Evolutionary conservation across 495 filamentous ascomycete species (phyloP).

Genomic region (Xylaria intraflava): DNA sequence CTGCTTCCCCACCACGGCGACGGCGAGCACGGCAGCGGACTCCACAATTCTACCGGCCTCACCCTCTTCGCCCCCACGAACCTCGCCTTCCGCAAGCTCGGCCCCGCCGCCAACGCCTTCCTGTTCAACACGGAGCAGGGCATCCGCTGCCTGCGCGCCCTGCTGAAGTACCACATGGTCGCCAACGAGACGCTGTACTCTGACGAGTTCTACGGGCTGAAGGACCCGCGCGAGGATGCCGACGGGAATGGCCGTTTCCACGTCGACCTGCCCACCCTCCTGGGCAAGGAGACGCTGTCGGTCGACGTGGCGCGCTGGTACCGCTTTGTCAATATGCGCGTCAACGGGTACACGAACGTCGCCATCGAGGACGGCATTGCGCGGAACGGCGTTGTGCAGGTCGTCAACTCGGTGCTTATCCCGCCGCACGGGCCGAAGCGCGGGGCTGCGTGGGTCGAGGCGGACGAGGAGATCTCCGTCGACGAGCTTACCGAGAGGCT

Average conservation of each 20-base stretch:
- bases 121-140: slow-evolving; percentile 65
- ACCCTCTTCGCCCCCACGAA: slow-evolving; percentile 76
- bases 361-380: slow-evolving; percentile 59
- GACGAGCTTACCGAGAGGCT: slow-evolving; percentile 59
- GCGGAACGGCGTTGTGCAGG: slow-evolving; percentile 70
- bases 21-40: slow-evolving; percentile 2
- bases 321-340: slow-evolving; percentile 55
- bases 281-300: slow-evolving; percentile 51
- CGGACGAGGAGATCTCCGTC: slow-evolving; percentile 52
- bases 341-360: slow-evolving; percentile 62
- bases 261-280: slow-evolving; percentile 60
- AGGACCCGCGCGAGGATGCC: slow-evolving; percentile 7
- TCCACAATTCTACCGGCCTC: slow-evolving; percentile 31
- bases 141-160: slow-evolving; percentile 59
- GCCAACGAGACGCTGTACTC: slow-evolving; percentile 71
- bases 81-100: slow-evolving; percentile 64
- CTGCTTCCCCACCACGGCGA: slow-evolving; percentile 36
- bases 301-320: slow-evolving; percentile 62
- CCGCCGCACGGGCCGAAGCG: slow-evolving; percentile 52
- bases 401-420: slow-evolving; percentile 62
- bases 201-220: slow-evolving; percentile 60
- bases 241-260: slow-evolving; percentile 33
- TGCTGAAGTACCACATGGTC: slow-evolving; percentile 75
- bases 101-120: slow-evolving; percentile 63
- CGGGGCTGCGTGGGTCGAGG: slow-evolving; percentile 15